Base-by-base conservation (phyloP, 1,139 yeast genomes). In the Candida freyschussii region DNA sequence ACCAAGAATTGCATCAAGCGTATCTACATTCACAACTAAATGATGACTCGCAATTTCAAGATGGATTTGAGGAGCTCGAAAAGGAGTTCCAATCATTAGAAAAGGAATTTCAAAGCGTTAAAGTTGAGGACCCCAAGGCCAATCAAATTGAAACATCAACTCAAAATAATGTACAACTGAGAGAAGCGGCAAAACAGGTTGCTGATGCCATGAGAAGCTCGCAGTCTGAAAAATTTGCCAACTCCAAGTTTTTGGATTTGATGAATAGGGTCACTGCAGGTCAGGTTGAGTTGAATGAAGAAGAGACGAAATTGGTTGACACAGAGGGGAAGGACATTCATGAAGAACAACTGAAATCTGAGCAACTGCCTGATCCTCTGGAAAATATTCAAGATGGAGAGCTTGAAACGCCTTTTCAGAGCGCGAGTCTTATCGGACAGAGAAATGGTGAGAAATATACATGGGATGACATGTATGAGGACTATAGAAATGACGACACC, bases 251-350 rank as follows among this genome's bases (percentile, higher is more conserved):
- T 36, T 30, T 55, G 12, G 44, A 50, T 18, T 26, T 55, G 20
- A 55, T 55, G 59, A 43, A 41, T 14, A 34, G 36, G 27, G 52
- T 55, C 6, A 37, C 50, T 8, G 34, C 39, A 4, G 55, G 56
- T 2, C 32, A 52, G 25, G 50, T 55, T 18, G 43, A 39, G 12
- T 32, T 55, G 7, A 43, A 44, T n/a, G 36, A 48, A 2, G 48
- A 46, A 12, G 55, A 54, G 13, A 44, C 52, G 8, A 47, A 46
- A 21, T 33, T 55, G 2, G 43, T 55, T n/a, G 50, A 54, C 35
- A 24, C 41, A 4, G 32, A 44, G 16, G 67, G 69, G 2, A 40
- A 45, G 21, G 66, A 61, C 40, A 53, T 61, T 5, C 50, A 56
- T 29, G 36, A 45, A 27, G 33, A 39, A 20, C 23, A 17, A 6